These are phyloP conservation scores for Boletus fagicola DNA, from an alignment of 768 basidiomycete genomes.

Conservation along the genomic window DNA sequence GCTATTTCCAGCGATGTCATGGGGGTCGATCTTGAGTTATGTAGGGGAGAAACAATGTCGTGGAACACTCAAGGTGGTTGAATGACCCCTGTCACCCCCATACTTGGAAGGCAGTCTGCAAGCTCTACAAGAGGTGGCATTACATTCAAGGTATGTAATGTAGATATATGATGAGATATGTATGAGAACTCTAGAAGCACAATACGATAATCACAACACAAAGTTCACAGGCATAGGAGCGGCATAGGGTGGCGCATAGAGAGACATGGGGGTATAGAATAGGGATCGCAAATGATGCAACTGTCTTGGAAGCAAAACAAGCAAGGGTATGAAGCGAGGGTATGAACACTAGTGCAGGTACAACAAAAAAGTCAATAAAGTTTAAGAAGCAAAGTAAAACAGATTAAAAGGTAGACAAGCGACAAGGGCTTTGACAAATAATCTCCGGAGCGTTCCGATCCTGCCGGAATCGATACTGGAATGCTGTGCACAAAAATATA, in stretches of 20 bases:
- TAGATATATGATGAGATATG: conserved; percentile 18
- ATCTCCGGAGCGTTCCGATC: conserved; percentile 44
- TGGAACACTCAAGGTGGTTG: neutral
- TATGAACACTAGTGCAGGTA: conserved; percentile 24
- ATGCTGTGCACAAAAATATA: conserved; percentile 36
- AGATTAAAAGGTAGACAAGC: conserved; percentile 58
- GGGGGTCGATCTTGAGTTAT: neutral
- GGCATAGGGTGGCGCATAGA: conserved; percentile 22
- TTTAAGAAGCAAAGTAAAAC: conserved; percentile 5
- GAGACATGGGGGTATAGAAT: conserved; percentile 23
- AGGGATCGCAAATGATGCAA: conserved; percentile 1
- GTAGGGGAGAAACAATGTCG: neutral
- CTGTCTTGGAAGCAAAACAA: neutral
- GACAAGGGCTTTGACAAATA: conserved; percentile 46
- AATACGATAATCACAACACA: conserved; percentile 22
- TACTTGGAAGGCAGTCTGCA: neutral
- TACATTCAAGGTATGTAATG: conserved; percentile 17
- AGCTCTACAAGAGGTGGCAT: conserved; percentile 4
- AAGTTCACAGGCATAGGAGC: conserved; percentile 8
- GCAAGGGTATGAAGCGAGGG: conserved; percentile 10
- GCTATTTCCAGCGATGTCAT: conserved; percentile 79
- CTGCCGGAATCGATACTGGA: conserved; percentile 62
- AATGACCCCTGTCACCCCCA: neutral
- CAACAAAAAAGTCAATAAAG: conserved; percentile 28
- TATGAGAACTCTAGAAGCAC: conserved; percentile 23